phyloP scores from a whole-genome alignment of 305 asterid species.

The Fraxinus baroniana region DNA sequence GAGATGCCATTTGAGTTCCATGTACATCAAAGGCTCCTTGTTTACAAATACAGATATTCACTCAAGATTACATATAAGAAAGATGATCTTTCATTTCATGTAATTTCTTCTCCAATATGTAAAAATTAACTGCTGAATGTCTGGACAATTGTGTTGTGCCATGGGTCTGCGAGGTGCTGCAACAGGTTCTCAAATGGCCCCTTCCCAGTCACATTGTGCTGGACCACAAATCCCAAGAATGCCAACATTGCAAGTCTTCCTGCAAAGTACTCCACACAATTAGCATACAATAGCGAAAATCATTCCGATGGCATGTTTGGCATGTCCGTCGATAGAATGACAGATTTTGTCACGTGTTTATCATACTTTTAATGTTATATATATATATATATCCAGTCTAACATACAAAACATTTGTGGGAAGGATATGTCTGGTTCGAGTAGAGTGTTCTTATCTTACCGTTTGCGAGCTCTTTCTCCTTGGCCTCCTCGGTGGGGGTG shows the following conservation, averaged over 20 bases:
- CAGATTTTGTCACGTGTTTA: neutral
- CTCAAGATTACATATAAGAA: slow-evolving; percentile 34
- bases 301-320: no score
- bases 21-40: slow-evolving; percentile 44
- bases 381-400: neutral
- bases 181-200: slow-evolving; percentile 88
- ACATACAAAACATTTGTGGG: neutral
- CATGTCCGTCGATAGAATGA: neutral
- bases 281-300: neutral
- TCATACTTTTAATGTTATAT: neutral
- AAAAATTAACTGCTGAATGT: slow-evolving; percentile 43
- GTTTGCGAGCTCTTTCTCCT: slow-evolving; percentile 89
- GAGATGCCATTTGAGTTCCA: slow-evolving; percentile 28
- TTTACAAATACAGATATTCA: slow-evolving; percentile 33
- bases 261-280: slow-evolving; percentile 31
- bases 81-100: neutral
- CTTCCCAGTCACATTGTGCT: slow-evolving; percentile 90
- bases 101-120: slow-evolving; percentile 16
- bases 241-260: slow-evolving; percentile 98
- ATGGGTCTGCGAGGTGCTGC: slow-evolving; percentile 90
- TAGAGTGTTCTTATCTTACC: slow-evolving; percentile 36
- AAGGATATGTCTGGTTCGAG: neutral
- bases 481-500: slow-evolving; percentile 74
- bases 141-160: slow-evolving; percentile 95
- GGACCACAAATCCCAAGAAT: slow-evolving; percentile 81